Evolutionary conservation across 306 rosid species (phyloP).

Genomic region (Quercus dentata): DNA sequence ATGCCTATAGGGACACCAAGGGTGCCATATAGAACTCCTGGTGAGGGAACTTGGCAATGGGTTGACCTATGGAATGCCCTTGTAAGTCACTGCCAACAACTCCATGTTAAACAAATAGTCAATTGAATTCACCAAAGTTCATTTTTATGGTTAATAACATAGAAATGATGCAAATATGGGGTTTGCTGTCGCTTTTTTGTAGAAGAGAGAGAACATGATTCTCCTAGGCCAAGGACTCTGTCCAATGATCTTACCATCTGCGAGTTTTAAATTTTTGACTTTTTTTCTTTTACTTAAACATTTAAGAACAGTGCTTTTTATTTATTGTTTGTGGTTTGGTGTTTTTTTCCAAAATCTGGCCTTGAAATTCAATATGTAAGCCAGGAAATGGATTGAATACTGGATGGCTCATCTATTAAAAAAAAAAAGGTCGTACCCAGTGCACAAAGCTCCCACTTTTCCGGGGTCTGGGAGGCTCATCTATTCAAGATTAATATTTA

Average conservation of each 20-base stretch:
- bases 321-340: conserved; percentile 5
- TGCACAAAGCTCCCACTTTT: too few species aligned
- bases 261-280: background rate
- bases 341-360: background rate
- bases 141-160: background rate
- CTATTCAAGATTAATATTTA: conserved; percentile 3
- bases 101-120: background rate
- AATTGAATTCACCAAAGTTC: background rate
- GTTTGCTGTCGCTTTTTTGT: background rate
- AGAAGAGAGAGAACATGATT: background rate
- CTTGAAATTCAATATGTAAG: background rate
- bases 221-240: background rate
- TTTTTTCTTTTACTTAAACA: background rate
- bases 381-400: background rate
- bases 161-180: background rate
- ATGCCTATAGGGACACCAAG: conserved; percentile 94
- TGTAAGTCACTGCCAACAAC: conserved; percentile 44
- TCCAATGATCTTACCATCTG: background rate
- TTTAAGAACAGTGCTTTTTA: background rate
- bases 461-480: background rate
- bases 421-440: too few species aligned
- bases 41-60: conserved; percentile 94
- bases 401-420: background rate
- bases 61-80: conserved; percentile 98
- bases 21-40: conserved; percentile 87